Conservation (phyloP, 306 rosid genomes). For the Trifolium dubium region DNA sequence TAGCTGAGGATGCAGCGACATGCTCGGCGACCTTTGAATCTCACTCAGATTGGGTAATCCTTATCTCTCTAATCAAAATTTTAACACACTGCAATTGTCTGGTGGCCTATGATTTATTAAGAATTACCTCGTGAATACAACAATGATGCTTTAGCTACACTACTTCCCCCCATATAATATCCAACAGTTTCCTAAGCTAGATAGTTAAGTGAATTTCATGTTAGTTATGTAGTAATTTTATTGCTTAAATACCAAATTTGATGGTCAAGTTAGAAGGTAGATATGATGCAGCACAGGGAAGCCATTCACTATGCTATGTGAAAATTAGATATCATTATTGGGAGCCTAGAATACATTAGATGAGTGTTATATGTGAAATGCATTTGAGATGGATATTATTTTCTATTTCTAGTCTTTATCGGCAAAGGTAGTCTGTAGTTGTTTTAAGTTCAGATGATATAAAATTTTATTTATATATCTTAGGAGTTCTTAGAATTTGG, state of each 20-base stretch:
- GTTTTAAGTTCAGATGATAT: neutral
- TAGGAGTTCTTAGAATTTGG: constrained; percentile 1
- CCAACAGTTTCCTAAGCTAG: constrained; percentile 14
- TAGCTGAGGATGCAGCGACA: constrained; percentile 71
- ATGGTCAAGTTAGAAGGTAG: constrained; percentile 1
- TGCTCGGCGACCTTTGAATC: constrained; percentile 96
- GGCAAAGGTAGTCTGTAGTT: constrained; percentile 2
- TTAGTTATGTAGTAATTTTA: constrained; percentile 13
- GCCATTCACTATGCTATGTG: constrained; percentile 5
- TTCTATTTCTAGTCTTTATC: constrained; percentile 27
- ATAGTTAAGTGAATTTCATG: neutral
- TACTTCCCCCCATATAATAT: neutral
- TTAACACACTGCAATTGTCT: constrained; percentile 27
- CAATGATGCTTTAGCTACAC: constrained; percentile 1
- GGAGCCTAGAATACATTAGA: neutral
- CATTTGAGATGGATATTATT: constrained; percentile 29
- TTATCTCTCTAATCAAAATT: constrained; percentile 23
- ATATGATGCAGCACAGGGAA: constrained; percentile 17
- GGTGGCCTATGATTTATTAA: constrained; percentile 26
- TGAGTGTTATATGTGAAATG: constrained; percentile 2
- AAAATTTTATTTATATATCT: neutral
- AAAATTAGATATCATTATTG: constrained; percentile 12
- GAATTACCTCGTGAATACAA: neutral
- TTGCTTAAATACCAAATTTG: constrained; percentile 19
- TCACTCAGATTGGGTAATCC: constrained; percentile 92